Conservation (phyloP, 2,329 filamentous ascomycete genomes). For the Exophiala bonariae region DNA sequence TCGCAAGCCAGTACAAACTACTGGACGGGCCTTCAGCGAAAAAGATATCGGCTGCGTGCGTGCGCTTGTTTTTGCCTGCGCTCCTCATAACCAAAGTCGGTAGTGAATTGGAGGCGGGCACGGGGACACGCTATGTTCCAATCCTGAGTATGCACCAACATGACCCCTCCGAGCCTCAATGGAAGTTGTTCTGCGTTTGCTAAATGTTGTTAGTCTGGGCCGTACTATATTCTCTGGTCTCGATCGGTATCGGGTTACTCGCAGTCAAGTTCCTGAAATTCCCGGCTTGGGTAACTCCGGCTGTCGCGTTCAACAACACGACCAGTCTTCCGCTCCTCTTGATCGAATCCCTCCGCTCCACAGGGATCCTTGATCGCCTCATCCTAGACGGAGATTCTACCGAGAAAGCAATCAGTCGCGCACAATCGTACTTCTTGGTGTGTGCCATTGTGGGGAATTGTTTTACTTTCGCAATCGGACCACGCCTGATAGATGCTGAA, state of each 20-base stretch:
- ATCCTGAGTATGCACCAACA: conserved; percentile 40
- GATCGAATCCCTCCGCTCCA: conserved; percentile 53
- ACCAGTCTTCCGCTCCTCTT: conserved; percentile 54
- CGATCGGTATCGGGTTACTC: conserved; percentile 46
- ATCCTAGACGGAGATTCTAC: conserved; percentile 43
- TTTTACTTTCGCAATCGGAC: conserved; percentile 64
- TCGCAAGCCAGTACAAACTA: conserved; percentile 51
- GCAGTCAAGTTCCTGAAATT: conserved; percentile 48
- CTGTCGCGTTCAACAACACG: conserved; percentile 59
- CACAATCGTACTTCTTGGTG: conserved; percentile 66
- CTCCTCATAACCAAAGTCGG: conserved; percentile 56
- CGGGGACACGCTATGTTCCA: conserved; percentile 49
- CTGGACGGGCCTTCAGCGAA: conserved; percentile 49
- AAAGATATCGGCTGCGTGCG: conserved; percentile 52
- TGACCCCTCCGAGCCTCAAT: neutral
- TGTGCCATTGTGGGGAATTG: conserved; percentile 64
- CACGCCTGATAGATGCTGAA: conserved; percentile 55
- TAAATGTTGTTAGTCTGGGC: conserved; percentile 47
- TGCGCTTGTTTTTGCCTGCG: conserved; percentile 54
- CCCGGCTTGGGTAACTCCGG: conserved; percentile 54
- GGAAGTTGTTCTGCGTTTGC: too few relatives aligned
- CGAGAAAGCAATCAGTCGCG: conserved; percentile 54
- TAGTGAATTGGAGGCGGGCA: conserved; percentile 49
- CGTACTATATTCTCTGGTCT: conserved; percentile 49
- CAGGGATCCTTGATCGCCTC: conserved; percentile 57